Conservation (phyloP, 495 filamentous ascomycete species). For the Hypoxylon rickii region DNA sequence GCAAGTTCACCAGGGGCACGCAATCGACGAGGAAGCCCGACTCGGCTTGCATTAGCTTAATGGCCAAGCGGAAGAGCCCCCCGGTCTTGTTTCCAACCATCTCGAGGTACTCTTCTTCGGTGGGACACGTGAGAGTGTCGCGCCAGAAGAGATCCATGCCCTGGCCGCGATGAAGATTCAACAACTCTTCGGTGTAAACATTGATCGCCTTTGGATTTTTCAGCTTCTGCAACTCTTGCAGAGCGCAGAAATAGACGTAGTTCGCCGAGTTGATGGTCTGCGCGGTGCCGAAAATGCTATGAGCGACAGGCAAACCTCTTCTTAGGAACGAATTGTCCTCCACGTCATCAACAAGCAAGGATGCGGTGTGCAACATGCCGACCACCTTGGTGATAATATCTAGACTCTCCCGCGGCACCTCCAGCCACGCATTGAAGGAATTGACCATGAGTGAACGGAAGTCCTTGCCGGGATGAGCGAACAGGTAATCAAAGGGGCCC, state of each 20-base stretch:
- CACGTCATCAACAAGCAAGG: conserved; percentile 90
- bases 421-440: conserved; percentile 88
- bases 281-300: conserved; percentile 91
- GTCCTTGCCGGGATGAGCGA: conserved; percentile 87
- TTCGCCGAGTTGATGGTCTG: conserved; percentile 98
- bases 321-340: conserved; percentile 84
- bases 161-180: conserved; percentile 94
- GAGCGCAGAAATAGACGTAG: conserved; percentile 92
- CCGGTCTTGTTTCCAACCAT: conserved; percentile 99
- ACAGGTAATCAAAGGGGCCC: conserved; percentile 88
- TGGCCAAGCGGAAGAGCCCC: conserved; percentile 88
- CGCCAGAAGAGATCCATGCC: conserved; percentile 99
- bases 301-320: conserved; percentile 87
- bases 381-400: conserved; percentile 85
- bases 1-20: conserved; percentile 82
- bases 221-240: conserved; percentile 80
- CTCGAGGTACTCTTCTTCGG: conserved; percentile 95
- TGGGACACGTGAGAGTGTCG: conserved; percentile 89
- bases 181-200: conserved; percentile 85
- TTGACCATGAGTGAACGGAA: conserved; percentile 82
- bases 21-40: conserved; percentile 69
- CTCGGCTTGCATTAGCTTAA: conserved; percentile 96
- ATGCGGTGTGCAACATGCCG: conserved; percentile 92
- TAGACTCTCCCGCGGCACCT: conserved; percentile 77
- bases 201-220: conserved; percentile 69